phyloP scores from a whole-genome alignment of 2,329 filamentous ascomycete species.

The Pestalotiopsis sp. region DNA sequence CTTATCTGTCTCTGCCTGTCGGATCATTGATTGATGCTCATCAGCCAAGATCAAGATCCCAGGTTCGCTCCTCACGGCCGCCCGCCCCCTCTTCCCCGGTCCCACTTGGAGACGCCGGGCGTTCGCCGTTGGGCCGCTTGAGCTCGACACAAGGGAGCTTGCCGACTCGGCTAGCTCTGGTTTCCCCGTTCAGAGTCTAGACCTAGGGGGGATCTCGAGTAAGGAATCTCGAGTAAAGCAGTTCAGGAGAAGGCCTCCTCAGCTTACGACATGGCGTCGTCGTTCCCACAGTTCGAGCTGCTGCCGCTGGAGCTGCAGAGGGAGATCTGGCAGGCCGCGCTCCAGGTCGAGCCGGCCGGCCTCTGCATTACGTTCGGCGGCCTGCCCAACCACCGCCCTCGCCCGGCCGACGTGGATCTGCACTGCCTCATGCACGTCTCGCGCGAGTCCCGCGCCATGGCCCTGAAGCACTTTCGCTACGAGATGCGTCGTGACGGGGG shows the following conservation, averaged over 20 bases:
- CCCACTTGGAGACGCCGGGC: not conserved
- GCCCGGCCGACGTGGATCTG: slow-evolving; percentile 2
- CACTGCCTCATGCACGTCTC: slow-evolving; percentile 4
- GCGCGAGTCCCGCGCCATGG: not conserved
- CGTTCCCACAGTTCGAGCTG: not conserved
- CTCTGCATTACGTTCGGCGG: slow-evolving; percentile 3
- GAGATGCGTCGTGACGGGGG: not conserved
- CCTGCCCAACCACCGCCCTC: not conserved
- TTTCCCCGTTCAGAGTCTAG: not conserved
- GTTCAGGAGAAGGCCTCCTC: not conserved
- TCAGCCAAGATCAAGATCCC: not conserved
- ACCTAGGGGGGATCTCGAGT: not conserved
- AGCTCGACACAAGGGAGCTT: not conserved
- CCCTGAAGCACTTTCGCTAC: not conserved
- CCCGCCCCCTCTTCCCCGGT: not conserved
- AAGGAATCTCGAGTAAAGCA: not conserved
- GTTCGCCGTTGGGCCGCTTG: not conserved
- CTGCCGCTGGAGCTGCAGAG: slow-evolving; percentile 5
- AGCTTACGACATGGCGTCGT: not conserved
- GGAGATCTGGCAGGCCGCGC: slow-evolving; percentile 4
- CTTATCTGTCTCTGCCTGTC: too few species aligned
- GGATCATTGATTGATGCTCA: not conserved
- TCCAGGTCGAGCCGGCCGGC: not conserved
- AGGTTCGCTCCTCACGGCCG: not conserved
- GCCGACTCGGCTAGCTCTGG: not conserved